Conservation (phyloP, 129 eudicot species). For the Mikania micrantha region DNA sequence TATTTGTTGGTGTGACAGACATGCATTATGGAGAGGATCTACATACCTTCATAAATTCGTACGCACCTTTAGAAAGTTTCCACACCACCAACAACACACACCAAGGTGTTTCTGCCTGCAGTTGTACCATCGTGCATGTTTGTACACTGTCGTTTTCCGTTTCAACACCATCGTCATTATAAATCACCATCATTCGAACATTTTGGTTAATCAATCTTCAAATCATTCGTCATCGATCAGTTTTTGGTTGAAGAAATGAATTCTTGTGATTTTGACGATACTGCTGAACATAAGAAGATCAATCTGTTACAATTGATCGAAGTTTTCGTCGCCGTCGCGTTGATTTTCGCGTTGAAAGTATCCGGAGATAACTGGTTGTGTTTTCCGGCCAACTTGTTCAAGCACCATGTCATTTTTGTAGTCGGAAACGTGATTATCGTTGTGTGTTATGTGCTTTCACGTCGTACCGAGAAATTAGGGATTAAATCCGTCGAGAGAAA, state of each 20-base stretch:
- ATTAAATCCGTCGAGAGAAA: conserved; percentile 8
- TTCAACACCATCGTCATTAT: background rate
- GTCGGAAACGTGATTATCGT: conserved; percentile 62
- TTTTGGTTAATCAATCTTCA: background rate
- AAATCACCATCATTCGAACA: background rate
- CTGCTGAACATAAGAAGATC: conserved; percentile 26
- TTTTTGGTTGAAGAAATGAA: conserved; percentile 2
- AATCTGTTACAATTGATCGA: conserved; percentile 38
- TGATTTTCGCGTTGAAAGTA: conserved; percentile 26
- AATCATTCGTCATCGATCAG: background rate
- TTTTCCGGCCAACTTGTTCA: conserved; percentile 25
- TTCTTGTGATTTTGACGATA: conserved; percentile 10
- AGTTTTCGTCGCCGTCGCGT: conserved; percentile 30
- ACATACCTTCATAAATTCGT: conserved; percentile 22
- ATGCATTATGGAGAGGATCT: background rate
- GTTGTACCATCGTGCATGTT: background rate
- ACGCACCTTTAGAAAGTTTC: conserved; percentile 19
- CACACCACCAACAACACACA: background rate
- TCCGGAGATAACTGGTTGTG: conserved; percentile 20
- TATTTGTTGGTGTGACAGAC: background rate
- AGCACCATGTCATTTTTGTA: conserved; percentile 57
- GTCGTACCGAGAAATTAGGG: conserved; percentile 19
- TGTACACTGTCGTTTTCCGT: background rate
- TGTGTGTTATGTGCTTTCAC: conserved; percentile 38
- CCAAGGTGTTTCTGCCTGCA: background rate